Conservation (phyloP, 179 eudicot genomes). For the Silene vulgaris region DNA sequence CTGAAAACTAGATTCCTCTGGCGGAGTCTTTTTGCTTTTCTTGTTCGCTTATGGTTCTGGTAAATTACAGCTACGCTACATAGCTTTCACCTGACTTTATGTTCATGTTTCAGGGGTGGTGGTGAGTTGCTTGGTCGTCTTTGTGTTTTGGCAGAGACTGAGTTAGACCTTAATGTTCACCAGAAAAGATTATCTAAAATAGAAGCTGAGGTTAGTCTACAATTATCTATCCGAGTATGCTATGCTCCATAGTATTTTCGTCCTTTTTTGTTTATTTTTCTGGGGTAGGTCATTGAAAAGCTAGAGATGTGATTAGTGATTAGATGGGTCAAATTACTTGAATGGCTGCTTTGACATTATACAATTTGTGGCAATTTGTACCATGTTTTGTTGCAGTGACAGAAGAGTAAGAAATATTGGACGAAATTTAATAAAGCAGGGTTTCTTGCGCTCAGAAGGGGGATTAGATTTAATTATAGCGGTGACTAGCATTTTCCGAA, state of each 20-base stretch:
- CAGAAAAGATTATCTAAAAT: constrained; percentile 69
- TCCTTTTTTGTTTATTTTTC: neutral
- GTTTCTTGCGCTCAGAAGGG: too few relatives aligned
- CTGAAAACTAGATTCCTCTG: neutral
- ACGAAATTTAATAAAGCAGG: neutral
- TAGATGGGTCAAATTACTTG: neutral
- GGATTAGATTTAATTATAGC: neutral
- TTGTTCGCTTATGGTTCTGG: neutral
- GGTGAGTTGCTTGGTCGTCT: constrained; percentile 82
- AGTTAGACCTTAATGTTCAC: constrained; percentile 61
- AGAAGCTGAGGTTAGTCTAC: constrained; percentile 70
- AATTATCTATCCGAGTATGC: constrained; percentile 3
- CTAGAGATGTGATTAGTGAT: neutral
- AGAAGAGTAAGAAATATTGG: neutral
- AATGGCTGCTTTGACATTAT: neutral
- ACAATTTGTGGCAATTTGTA: neutral
- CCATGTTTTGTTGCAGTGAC: neutral
- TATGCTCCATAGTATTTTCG: neutral
- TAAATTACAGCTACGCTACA: neutral
- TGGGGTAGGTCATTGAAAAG: neutral
- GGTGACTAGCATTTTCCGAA: neutral
- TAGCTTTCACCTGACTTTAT: constrained; percentile 11
- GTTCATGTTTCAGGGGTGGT: constrained; percentile 69
- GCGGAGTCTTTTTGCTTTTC: neutral
- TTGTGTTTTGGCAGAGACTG: constrained; percentile 73